A percentile compares a stretch with the other conserved stretches of the same genome.
These are phyloP conservation scores for Leccinum fibrillosum DNA, from an alignment of 768 basidiomycete species.

Conservation along the genomic window DNA sequence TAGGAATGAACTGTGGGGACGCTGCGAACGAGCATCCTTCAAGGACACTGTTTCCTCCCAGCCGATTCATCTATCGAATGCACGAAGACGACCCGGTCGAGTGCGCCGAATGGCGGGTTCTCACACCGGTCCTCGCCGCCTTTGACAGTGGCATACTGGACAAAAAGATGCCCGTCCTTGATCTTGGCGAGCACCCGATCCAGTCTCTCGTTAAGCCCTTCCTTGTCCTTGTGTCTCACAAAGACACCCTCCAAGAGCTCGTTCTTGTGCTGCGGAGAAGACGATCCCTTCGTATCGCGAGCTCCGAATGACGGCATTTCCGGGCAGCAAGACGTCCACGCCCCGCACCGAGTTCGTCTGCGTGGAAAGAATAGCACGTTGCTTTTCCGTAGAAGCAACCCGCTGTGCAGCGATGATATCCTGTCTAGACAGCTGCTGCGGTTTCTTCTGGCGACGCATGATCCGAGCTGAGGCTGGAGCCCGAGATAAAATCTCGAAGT, in stretches of 20 bases:
- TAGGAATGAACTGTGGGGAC: too few relatives aligned
- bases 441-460: slow-evolving; percentile 31
- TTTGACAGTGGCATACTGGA: slow-evolving; percentile 19
- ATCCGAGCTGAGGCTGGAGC: slow-evolving; percentile 58
- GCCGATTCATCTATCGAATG: slow-evolving; percentile 51
- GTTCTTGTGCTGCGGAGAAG: slow-evolving; percentile 33
- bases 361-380: slow-evolving; percentile 79
- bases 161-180: slow-evolving; percentile 53
- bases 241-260: slow-evolving; percentile 71
- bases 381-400: slow-evolving; percentile 80
- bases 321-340: slow-evolving; percentile 83
- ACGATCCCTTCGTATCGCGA: slow-evolving; percentile 57
- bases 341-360: slow-evolving; percentile 84
- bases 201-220: slow-evolving; percentile 64
- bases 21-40: too few relatives aligned
- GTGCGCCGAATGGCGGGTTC: slow-evolving; percentile 20
- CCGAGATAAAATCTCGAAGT: slow-evolving; percentile 25
- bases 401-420: slow-evolving; percentile 95
- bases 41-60: background rate
- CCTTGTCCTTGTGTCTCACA: slow-evolving; percentile 55
- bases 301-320: slow-evolving; percentile 82
- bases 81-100: slow-evolving; percentile 37
- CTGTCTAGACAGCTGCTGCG: slow-evolving; percentile 54
- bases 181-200: slow-evolving; percentile 76
- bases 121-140: slow-evolving; percentile 17